A percentile compares a stretch with the other conserved stretches of the same genome.
phyloP scores from a whole-genome alignment of 306 rosid species.

The Prinsepia uniflora region DNA sequence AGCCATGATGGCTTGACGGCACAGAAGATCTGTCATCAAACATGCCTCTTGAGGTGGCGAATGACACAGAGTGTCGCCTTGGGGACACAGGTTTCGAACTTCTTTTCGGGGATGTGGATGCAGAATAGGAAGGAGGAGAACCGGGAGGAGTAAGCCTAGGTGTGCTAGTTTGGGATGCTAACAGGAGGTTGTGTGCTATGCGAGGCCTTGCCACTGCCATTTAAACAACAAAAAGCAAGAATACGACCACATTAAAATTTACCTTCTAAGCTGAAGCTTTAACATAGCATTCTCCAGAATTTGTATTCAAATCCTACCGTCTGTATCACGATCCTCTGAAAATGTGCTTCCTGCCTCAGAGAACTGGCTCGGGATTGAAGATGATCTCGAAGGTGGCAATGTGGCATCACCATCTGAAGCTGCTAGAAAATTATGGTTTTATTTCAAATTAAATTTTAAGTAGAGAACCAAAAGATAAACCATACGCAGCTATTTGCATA shows the following conservation, averaged over 20 bases:
- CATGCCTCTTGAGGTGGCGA: slow-evolving; percentile 63
- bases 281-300: background rate
- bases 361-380: slow-evolving; percentile 42
- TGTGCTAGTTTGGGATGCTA: slow-evolving; percentile 71
- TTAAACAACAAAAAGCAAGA: slow-evolving; percentile 3
- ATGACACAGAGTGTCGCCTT: slow-evolving; percentile 63
- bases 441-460: background rate
- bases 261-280: background rate
- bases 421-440: background rate
- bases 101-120: slow-evolving; percentile 72
- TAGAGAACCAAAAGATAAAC: background rate
- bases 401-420: slow-evolving; percentile 53
- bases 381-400: slow-evolving; percentile 43
- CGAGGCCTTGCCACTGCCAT: slow-evolving; percentile 45
- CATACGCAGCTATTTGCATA: background rate
- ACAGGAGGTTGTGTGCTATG: slow-evolving; percentile 46
- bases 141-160: slow-evolving; percentile 76
- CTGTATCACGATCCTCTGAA: slow-evolving; percentile 51
- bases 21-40: slow-evolving; percentile 53
- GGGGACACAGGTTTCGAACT: slow-evolving; percentile 80
- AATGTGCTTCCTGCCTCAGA: slow-evolving; percentile 46
- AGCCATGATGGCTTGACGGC: slow-evolving; percentile 35
- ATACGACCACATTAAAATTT: background rate
- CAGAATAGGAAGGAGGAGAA: slow-evolving; percentile 71
- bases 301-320: slow-evolving; percentile 38